phyloP scores from a whole-genome alignment of 2,329 filamentous ascomycete genomes.

The Alternaria sp. region DNA sequence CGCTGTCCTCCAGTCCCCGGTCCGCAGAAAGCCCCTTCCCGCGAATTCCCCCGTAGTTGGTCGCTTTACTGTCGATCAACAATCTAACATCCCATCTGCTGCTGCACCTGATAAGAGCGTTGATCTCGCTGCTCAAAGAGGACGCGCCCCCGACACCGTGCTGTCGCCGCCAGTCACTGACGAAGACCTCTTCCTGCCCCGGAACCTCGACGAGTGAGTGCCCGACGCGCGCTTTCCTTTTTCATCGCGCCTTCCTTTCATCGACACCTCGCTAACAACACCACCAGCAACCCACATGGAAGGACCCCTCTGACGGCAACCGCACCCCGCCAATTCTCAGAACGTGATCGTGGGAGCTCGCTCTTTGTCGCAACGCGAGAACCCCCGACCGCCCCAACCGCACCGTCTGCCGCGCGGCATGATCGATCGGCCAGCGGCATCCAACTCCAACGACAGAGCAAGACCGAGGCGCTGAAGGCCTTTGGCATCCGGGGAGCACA shows the following conservation, averaged over 20 bases:
- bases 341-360: slow-evolving; percentile 29
- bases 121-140: slow-evolving; percentile 31
- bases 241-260: background rate
- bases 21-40: slow-evolving; percentile 63
- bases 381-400: background rate
- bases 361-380: slow-evolving; percentile 22
- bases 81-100: slow-evolving; percentile 43
- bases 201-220: slow-evolving; percentile 50
- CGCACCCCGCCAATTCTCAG: slow-evolving; percentile 30
- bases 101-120: slow-evolving; percentile 22
- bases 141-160: slow-evolving; percentile 32
- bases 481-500: slow-evolving; percentile 27
- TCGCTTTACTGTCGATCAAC: slow-evolving; percentile 50
- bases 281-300: slow-evolving; percentile 45
- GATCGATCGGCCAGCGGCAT: slow-evolving; percentile 45
- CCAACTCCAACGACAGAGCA: slow-evolving; percentile 34
- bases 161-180: slow-evolving; percentile 43
- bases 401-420: slow-evolving; percentile 37
- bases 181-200: slow-evolving; percentile 42
- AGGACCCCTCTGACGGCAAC: slow-evolving; percentile 35
- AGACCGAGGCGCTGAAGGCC: slow-evolving; percentile 33
- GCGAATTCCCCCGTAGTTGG: slow-evolving; percentile 56
- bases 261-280: slow-evolving; percentile 17
- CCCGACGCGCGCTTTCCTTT: slow-evolving; percentile 3
- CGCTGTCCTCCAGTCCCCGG: slow-evolving; percentile 44